These are phyloP conservation scores for Roridomyces roridus DNA, from an alignment of 768 basidiomycete species.

Conservation along the genomic window DNA sequence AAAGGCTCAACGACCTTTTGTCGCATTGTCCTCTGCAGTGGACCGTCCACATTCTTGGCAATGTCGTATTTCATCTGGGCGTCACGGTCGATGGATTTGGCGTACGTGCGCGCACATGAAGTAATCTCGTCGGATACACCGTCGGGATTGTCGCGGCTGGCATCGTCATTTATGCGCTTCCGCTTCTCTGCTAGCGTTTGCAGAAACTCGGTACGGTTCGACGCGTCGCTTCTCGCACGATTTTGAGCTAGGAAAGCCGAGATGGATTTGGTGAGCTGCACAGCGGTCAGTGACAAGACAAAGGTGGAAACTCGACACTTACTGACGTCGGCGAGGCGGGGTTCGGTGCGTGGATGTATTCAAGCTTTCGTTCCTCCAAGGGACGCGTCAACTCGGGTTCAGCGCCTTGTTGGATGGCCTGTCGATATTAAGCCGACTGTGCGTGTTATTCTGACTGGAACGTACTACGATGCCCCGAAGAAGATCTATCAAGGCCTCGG, in stretches of 20 bases:
- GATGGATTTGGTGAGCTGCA: slow-evolving; percentile 72
- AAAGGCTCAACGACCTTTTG: slow-evolving; percentile 6
- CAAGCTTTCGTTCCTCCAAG: slow-evolving; percentile 74
- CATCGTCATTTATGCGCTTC: slow-evolving; percentile 44
- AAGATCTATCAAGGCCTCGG: slow-evolving; percentile 59
- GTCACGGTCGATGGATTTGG: slow-evolving; percentile 73
- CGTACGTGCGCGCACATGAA: slow-evolving; percentile 79
- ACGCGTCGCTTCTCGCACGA: slow-evolving; percentile 74
- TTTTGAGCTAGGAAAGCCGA: slow-evolving; percentile 75
- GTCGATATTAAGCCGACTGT: not conserved
- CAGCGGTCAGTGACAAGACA: slow-evolving; percentile 3
- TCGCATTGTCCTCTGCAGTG: slow-evolving; percentile 61
- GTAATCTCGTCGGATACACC: slow-evolving; percentile 23
- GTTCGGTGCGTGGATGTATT: slow-evolving; percentile 59
- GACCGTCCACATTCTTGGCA: slow-evolving; percentile 83
- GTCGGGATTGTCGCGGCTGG: slow-evolving; percentile 24
- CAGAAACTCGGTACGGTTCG: slow-evolving; percentile 80
- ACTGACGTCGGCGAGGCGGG: slow-evolving; percentile 67
- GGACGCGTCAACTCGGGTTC: slow-evolving; percentile 32
- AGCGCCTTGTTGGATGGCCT: slow-evolving; percentile 34
- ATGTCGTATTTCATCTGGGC: slow-evolving; percentile 88
- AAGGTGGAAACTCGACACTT: slow-evolving; percentile 31
- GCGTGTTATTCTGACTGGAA: slow-evolving; percentile 6
- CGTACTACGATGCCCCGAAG: slow-evolving; percentile 58
- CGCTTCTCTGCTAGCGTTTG: slow-evolving; percentile 63